These are phyloP conservation scores for Platanthera guangdongensis DNA, from an alignment of 106 monocot genomes.

Conservation along the genomic window DNA sequence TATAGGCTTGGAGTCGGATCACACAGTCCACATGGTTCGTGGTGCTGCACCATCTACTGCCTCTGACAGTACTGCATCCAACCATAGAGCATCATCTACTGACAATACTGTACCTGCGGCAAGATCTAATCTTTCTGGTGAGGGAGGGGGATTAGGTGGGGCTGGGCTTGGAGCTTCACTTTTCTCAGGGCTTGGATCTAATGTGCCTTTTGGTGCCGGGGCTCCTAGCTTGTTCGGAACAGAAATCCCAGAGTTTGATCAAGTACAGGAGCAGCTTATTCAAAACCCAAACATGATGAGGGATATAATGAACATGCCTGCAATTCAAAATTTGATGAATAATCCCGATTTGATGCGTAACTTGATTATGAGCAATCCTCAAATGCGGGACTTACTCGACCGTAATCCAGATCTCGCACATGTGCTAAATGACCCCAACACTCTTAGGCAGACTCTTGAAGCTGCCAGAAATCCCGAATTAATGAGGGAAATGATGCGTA, in stretches of 20 bases:
- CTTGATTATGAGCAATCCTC: constrained; percentile 93
- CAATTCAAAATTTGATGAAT: constrained; percentile 73
- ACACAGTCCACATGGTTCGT: constrained; percentile 91
- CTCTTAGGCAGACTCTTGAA: constrained; percentile 82
- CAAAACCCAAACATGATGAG: constrained; percentile 91
- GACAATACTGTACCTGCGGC: constrained; percentile 5
- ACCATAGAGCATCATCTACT: constrained; percentile 17
- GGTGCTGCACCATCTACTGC: constrained; percentile 39
- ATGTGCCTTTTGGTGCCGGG: constrained; percentile 32
- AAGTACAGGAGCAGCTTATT: constrained; percentile 70
- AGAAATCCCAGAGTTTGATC: constrained; percentile 62
- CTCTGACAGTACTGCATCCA: constrained; percentile 23
- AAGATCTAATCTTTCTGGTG: constrained; percentile 14
- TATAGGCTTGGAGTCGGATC: constrained; percentile 73
- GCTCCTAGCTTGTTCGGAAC: constrained; percentile 42
- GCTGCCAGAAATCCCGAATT: constrained; percentile 92
- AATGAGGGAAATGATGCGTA: constrained; percentile 98
- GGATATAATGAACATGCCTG: constrained; percentile 86
- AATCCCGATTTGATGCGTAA: constrained; percentile 85
- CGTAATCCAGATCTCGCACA: constrained; percentile 93
- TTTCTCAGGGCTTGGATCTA: constrained; percentile 50
- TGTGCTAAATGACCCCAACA: constrained; percentile 83
- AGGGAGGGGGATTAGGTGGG: constrained; percentile 23
- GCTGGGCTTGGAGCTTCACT: constrained; percentile 30
- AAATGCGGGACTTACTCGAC: constrained; percentile 90